Percentiles rank a stretch among this genome's conserved stretches.
Conservation (phyloP, 495 filamentous ascomycete genomes). For the Aspergillus cavernicola region DNA sequence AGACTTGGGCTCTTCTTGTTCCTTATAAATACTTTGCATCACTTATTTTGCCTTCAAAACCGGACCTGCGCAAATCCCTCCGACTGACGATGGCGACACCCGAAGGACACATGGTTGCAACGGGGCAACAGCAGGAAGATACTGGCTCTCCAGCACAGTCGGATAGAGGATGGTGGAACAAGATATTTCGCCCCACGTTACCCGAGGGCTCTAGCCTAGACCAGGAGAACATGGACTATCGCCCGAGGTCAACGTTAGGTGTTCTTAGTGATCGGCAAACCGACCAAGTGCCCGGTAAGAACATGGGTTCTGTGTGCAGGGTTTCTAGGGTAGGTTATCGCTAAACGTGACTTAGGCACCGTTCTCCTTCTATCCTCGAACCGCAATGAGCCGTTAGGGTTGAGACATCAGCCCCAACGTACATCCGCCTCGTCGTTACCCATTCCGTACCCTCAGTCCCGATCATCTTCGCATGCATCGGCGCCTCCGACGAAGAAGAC, state of each 20-base stretch:
- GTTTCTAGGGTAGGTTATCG: background rate
- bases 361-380: constrained; percentile 72
- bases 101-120: background rate
- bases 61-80: background rate
- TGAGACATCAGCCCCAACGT: constrained; percentile 69
- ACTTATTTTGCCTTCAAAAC: background rate
- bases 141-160: background rate
- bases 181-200: background rate
- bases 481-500: constrained; percentile 67
- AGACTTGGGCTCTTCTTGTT: background rate
- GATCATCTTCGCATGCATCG: constrained; percentile 30
- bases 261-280: constrained; percentile 80
- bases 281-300: constrained; percentile 86
- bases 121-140: background rate
- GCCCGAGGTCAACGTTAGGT: constrained; percentile 70
- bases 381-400: constrained; percentile 77
- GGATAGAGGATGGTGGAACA: constrained; percentile 6
- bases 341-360: constrained; percentile 54
- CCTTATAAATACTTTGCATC: background rate
- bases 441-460: constrained; percentile 48
- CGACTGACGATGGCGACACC: constrained; percentile 3
- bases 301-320: background rate
- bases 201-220: background rate
- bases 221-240: constrained; percentile 24
- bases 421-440: constrained; percentile 75